Percentiles rank a stretch among this genome's conserved stretches.
These are phyloP conservation scores for Penicillium sp. DNA, from an alignment of 2,329 filamentous ascomycete genomes.

Conservation along the genomic window DNA sequence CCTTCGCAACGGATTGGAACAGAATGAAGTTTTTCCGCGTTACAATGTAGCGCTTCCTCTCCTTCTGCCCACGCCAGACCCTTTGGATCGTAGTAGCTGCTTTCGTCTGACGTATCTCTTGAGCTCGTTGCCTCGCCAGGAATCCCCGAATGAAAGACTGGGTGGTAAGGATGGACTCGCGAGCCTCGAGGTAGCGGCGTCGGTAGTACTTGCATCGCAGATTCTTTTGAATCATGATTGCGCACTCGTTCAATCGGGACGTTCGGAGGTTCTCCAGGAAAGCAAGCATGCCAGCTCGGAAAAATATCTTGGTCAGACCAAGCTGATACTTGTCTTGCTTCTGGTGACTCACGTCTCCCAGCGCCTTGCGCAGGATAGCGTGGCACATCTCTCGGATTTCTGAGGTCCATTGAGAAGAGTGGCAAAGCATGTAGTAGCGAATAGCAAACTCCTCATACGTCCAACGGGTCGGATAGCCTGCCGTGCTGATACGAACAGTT, in stretches of 20 bases:
- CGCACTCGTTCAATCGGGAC: conserved; percentile 83
- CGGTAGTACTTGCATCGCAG: conserved; percentile 92
- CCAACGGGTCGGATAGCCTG: conserved; percentile 96
- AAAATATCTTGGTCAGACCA: conserved; percentile 98
- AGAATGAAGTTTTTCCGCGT: conserved; percentile 81
- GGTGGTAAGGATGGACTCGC: conserved; percentile 73
- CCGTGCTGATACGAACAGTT: conserved; percentile 94
- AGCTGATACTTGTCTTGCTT: conserved; percentile 93
- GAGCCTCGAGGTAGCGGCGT: conserved; percentile 81
- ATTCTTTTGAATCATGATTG: conserved; percentile 99
- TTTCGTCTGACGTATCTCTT: conserved; percentile 77
- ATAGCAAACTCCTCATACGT: conserved; percentile 98
- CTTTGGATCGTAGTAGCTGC: conserved; percentile 93
- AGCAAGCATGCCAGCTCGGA: conserved; percentile 97
- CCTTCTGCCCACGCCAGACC: conserved; percentile 89
- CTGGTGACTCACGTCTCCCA: conserved; percentile 71
- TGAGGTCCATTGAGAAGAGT: conserved; percentile 82
- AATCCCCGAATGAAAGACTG: conserved; percentile 77
- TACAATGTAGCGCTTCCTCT: conserved; percentile 73
- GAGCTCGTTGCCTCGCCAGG: conserved; percentile 71
- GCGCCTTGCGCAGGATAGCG: conserved; percentile 81
- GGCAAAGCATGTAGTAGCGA: conserved; percentile 96
- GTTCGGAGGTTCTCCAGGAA: conserved; percentile 95
- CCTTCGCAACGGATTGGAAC: conserved; percentile 87
- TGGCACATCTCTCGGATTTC: conserved; percentile 94